Base-by-base conservation (phyloP, 2,329 filamentous ascomycete genomes). In the Cytospora chrysosperma region DNA sequence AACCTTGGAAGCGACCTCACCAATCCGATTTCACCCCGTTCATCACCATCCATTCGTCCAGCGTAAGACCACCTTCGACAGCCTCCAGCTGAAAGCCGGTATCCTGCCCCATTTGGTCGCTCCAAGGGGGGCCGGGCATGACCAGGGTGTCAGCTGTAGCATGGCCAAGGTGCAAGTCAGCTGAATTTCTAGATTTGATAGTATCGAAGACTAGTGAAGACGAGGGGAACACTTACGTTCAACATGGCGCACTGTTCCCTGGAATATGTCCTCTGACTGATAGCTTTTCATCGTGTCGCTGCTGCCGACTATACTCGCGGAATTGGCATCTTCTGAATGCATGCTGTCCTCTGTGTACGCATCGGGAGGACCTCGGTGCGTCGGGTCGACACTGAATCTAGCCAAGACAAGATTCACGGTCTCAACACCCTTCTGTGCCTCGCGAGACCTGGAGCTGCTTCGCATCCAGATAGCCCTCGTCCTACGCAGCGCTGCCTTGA, bases 401-500 rank as follows among this genome's bases (percentile, higher is more conserved):
- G 58, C 58, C 27, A 60, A 19, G 13, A 60, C 58, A 15, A 60
- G 40, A 19, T 26, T 55, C 3, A 61, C 59, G 19, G 37, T 37
- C 15, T 63, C 43, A 26, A 54, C 61, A 3, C 60, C 67, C 50
- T 61, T 34, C 55, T 51, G 43, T 1, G 67, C 67, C 26, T 67
- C 67, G 15, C 51, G 26, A 0, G 67, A 68, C 8, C 59, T 56
- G 19, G 51, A 32, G n/a, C 63, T 67, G 4, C 34, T 56, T 32
- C 63, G 63, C 13, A 67, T 15, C 67, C 67, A 67, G 17, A 66
- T 54, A 8, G 54, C 56, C 30, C 58, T 66, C 19, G 67, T 54
- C 37, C n/a, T 59, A 2, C 56, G 21, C 8, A 68, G 60, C 6
- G 59, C 52, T 1, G 51, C 51, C 21, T 19, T 49, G 13, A 61